phyloP scores from a whole-genome alignment of 2,329 filamentous ascomycete species.

The Biscogniauxia mediterranea region DNA sequence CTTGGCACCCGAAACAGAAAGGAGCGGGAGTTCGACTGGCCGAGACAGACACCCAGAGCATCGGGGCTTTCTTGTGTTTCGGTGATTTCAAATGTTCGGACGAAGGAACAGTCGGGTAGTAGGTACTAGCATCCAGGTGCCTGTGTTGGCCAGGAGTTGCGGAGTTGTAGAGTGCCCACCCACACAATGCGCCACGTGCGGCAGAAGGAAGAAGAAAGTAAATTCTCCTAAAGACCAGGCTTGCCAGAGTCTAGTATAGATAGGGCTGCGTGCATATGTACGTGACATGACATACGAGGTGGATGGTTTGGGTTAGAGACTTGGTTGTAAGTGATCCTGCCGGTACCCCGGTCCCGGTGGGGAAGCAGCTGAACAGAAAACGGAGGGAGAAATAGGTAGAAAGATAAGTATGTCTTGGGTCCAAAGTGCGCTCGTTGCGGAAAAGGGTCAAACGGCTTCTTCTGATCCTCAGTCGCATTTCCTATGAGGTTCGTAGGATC shows the following conservation, averaged over 20 bases:
- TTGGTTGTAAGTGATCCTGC: no score
- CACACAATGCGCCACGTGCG: background rate
- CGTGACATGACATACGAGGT: background rate
- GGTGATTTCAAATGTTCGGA: background rate
- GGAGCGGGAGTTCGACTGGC: background rate
- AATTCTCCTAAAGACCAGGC: background rate
- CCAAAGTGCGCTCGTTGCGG: background rate
- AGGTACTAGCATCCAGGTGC: background rate
- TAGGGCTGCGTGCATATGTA: background rate
- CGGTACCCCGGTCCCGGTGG: background rate
- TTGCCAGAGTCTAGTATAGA: background rate
- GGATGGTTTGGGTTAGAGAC: no score
- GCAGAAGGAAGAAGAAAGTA: background rate
- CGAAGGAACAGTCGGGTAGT: background rate
- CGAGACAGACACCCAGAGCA: background rate
- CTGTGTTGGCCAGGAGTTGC: background rate
- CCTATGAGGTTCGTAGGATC: background rate
- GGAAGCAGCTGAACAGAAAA: background rate
- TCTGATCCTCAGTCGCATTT: slow-evolving; percentile 2
- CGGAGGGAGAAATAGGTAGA: slow-evolving; percentile 2
- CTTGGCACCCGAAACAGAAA: background rate
- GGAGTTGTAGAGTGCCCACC: background rate
- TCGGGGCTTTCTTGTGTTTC: background rate
- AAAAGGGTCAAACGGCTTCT: slow-evolving; percentile 3
- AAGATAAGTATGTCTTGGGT: background rate